Base-by-base conservation (phyloP, 345 rosid species). In the Citrus unshiu region DNA sequence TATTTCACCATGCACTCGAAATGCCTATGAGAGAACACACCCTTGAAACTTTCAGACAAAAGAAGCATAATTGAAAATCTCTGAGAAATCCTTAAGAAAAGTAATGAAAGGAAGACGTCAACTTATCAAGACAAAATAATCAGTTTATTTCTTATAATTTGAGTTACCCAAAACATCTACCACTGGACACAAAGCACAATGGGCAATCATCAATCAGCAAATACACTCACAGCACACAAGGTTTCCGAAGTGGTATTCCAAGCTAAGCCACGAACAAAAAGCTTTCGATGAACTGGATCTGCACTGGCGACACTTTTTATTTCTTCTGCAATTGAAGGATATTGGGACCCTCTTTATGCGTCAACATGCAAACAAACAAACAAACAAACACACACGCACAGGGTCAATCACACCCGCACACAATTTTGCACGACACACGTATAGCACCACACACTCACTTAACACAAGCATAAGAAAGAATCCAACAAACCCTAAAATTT, bases 211-310 rank as follows among this genome's bases (percentile, higher is more conserved):
- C 51, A 46, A 86, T 61, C 90, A 76, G 79, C 84, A 85, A 43
- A 86, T 82, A 83, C 93, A 91, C 95, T 91, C 93, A 91, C 95
- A 89, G 87, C 91, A 90, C 93, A 90, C 92, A 91, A 87, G 68
- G 91, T 85, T 83, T 88, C 95, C 67, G 95, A 88, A 76, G 91
- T 81, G 71, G 95, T 91, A 85, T 90, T 90, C 95, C 93, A 88
- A 81, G 93, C 91, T 83, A 91, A 84, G 90, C 95, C 95, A 86
- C 95, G 92, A 74, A 91, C 92, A 87, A 91, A 91, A 86, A 91
- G 95, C 92, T 91, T 91, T 87, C 95, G 89, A 72, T 87, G 93
- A 58, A 85, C 92, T 57, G 93, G 93, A 86, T 91, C 90, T 67
- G 93, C 84, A 81, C 88, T 87, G 74, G 93, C 95, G 65, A 89